phyloP scores from a whole-genome alignment of 192 early-diverging fungal species.

The Geosiphon pyriformis region DNA sequence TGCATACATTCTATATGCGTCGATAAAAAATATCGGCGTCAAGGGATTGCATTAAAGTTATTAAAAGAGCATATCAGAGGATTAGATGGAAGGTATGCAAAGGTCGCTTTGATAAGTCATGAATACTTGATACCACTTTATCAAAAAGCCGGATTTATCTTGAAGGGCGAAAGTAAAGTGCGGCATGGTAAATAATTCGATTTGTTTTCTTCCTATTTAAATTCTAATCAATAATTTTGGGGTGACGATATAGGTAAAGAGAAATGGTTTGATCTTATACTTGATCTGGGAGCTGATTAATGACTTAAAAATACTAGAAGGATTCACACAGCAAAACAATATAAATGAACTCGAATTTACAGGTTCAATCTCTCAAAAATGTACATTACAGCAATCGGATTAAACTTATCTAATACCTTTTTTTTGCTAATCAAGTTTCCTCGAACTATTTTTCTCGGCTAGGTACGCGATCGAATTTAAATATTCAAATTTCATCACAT shows the following conservation, averaged over 20 bases:
- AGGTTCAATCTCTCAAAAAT: too few relatives aligned
- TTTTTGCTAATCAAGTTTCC: too few relatives aligned
- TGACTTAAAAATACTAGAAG: too few relatives aligned
- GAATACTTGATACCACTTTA: conserved; percentile 52
- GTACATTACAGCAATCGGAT: too few relatives aligned
- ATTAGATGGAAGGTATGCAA: conserved; percentile 31
- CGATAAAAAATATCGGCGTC: conserved; percentile 36
- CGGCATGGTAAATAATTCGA: conserved; percentile 44
- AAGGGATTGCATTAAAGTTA: conserved; percentile 52
- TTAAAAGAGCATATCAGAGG: conserved; percentile 43
- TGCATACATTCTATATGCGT: conserved; percentile 70
- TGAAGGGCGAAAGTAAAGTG: conserved; percentile 51
- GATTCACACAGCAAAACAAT: too few relatives aligned
- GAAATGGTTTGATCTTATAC: conserved; percentile 22
- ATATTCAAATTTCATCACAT: conserved; percentile 49
- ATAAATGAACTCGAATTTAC: too few relatives aligned
- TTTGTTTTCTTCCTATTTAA: not conserved
- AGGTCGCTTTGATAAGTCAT: conserved; percentile 55
- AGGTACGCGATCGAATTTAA: conserved; percentile 34
- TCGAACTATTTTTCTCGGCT: not conserved
- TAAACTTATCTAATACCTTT: too few relatives aligned
- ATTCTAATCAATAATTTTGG: not conserved
- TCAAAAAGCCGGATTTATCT: conserved; percentile 53
- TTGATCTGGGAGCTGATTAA: not conserved
- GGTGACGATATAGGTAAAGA: conserved; percentile 21